phyloP scores from a whole-genome alignment of 1,284 basidiomycete genomes.

The Ustilago trichophora region DNA sequence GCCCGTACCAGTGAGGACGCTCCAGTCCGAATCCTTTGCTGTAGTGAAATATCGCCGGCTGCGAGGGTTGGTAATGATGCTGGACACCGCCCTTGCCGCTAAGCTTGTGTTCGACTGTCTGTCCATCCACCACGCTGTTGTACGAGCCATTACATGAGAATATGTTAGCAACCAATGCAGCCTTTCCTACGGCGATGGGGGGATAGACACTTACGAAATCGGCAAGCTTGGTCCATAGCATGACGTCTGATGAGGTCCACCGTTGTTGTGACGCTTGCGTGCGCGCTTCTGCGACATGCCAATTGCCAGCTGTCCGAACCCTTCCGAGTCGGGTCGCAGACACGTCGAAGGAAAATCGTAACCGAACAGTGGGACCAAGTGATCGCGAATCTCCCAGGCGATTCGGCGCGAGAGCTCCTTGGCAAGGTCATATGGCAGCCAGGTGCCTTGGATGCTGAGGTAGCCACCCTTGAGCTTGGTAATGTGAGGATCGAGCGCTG shows the following conservation, averaged over 20 bases:
- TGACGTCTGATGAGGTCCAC: conserved; percentile 37
- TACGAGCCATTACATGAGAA: too few species aligned
- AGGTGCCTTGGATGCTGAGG: conserved; percentile 54
- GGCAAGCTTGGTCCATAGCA: conserved; percentile 44
- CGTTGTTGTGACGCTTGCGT: conserved; percentile 44
- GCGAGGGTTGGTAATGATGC: conserved; percentile 3
- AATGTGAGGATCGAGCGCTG: conserved; percentile 41
- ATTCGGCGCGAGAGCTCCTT: conserved; percentile 47
- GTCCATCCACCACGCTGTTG: conserved; percentile 18
- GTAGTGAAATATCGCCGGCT: conserved; percentile 15
- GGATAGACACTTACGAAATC: conserved; percentile 29
- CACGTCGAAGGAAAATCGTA: conserved; percentile 43
- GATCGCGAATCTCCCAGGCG: conserved; percentile 45
- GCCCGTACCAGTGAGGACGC: conserved; percentile 13
- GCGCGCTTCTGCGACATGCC: conserved; percentile 40
- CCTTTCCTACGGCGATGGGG: too few species aligned
- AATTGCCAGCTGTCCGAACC: conserved; percentile 44
- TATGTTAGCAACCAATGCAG: too few species aligned
- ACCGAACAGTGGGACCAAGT: conserved; percentile 50
- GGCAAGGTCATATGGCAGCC: conserved; percentile 47
- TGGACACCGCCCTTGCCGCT: not conserved
- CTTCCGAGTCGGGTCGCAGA: conserved; percentile 44
- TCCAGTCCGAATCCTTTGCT: conserved; percentile 17
- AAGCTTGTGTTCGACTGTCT: conserved; percentile 21
- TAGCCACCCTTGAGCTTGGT: conserved; percentile 52